Percentiles rank a stretch among this genome's conserved stretches.
These are phyloP conservation scores for Parmelia sp. DNA, from an alignment of 495 filamentous ascomycete species.

Conservation along the genomic window DNA sequence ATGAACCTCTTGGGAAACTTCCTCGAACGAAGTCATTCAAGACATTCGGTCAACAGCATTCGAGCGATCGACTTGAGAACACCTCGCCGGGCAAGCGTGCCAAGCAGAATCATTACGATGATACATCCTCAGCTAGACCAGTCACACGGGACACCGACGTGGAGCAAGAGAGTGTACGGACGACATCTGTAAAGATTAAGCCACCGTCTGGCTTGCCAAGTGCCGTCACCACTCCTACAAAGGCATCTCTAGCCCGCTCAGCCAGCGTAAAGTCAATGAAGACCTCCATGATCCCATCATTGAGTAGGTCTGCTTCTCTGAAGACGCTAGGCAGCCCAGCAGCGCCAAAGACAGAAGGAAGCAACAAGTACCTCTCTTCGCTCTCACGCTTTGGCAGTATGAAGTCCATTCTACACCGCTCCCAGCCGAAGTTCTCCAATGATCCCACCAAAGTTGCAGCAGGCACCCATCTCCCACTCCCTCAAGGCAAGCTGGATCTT, in stretches of 20 bases:
- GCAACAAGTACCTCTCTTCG: conserved; percentile 27
- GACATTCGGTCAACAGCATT: conserved; percentile 23
- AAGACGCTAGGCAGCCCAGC: conserved; percentile 29
- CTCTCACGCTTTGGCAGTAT: conserved; percentile 32
- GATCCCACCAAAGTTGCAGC: conserved; percentile 56
- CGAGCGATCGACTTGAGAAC: conserved; percentile 29
- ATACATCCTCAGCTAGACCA: conserved; percentile 51
- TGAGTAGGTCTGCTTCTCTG: conserved; percentile 43
- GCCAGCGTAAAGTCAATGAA: conserved; percentile 53
- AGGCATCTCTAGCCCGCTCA: conserved; percentile 64
- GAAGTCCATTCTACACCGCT: conserved; percentile 57
- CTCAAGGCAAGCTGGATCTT: conserved; percentile 40
- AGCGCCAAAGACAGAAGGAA: conserved; percentile 23
- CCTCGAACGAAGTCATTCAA: conserved; percentile 32
- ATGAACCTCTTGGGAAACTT: conserved; percentile 9
- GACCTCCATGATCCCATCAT: conserved; percentile 49
- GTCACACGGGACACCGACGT: conserved; percentile 44
- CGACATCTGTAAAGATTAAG: conserved; percentile 38
- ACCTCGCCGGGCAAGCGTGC: conserved; percentile 54
- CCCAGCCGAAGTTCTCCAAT: conserved; percentile 54
- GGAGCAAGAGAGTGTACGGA: conserved; percentile 35
- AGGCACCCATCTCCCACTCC: conserved; percentile 51
- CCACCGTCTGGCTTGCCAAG: conserved; percentile 34
- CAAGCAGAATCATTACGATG: conserved; percentile 53
- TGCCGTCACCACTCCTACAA: conserved; percentile 70